These are phyloP conservation scores for Coemansia aciculifera DNA, from an alignment of 192 early-diverging fungal genomes.

Conservation along the genomic window DNA sequence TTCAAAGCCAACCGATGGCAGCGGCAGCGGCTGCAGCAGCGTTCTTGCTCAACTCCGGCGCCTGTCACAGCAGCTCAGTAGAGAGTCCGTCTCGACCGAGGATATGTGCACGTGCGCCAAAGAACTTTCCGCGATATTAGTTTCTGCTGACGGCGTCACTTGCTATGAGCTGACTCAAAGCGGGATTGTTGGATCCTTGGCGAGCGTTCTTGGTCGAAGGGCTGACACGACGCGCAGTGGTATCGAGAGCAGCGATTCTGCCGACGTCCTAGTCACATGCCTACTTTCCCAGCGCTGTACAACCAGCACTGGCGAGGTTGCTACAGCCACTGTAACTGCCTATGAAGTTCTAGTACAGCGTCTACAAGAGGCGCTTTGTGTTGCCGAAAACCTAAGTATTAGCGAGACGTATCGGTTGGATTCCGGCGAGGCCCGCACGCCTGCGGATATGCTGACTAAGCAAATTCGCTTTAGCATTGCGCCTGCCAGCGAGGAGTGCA, in stretches of 20 bases:
- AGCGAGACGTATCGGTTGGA: conserved; percentile 59
- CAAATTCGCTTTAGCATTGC: conserved; percentile 70
- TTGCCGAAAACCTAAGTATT: conserved; percentile 63
- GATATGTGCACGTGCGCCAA: neutral
- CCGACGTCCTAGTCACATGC: neutral
- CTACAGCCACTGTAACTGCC: conserved; percentile 19
- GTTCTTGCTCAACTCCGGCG: conserved; percentile 1
- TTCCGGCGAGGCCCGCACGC: conserved; percentile 41
- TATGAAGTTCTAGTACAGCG: conserved; percentile 61
- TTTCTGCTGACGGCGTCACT: conserved; percentile 59
- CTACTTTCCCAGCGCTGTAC: neutral
- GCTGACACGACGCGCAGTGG: conserved; percentile 23
- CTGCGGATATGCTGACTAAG: conserved; percentile 69
- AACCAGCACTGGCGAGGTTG: neutral
- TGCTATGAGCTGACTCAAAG: conserved; percentile 79
- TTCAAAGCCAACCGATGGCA: neutral
- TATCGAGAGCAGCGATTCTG: neutral
- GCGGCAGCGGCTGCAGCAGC: neutral
- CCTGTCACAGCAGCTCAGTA: conserved; percentile 12
- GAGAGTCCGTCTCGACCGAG: neutral
- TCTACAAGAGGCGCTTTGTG: conserved; percentile 71
- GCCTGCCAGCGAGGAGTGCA: conserved; percentile 41
- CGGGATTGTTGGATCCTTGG: conserved; percentile 63
- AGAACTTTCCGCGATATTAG: conserved; percentile 9
- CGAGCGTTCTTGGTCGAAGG: conserved; percentile 13